These are phyloP conservation scores for Trichoderma sp. DNA, from an alignment of 2,329 filamentous ascomycete species.

Conservation along the genomic window DNA sequence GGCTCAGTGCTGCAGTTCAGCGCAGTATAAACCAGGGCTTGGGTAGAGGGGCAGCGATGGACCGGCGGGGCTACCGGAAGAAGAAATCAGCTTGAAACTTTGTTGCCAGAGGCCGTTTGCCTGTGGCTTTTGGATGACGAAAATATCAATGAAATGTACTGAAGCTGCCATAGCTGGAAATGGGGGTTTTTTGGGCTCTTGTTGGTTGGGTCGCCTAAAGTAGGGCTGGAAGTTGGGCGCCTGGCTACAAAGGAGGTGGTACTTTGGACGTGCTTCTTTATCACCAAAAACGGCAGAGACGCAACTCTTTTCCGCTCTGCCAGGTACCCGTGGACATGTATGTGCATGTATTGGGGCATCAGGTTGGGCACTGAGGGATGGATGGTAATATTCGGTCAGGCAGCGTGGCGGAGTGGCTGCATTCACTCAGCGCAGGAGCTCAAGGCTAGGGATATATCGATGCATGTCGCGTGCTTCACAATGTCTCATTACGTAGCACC, in stretches of 20 bases:
- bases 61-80: conserved; percentile 10
- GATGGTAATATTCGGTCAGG: neutral
- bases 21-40: neutral
- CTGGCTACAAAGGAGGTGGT: neutral
- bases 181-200: neutral
- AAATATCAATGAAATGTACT: neutral
- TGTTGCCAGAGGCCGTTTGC: neutral
- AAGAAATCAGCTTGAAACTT: neutral
- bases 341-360: neutral
- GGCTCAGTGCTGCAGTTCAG: neutral
- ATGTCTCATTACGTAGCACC: neutral
- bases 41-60: neutral
- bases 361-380: neutral
- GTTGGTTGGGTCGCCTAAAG: neutral
- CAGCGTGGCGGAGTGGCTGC: neutral
- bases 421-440: neutral
- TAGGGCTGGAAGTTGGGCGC: neutral
- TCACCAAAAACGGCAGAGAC: neutral
- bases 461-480: neutral
- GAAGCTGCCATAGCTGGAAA: neutral
- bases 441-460: neutral
- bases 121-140: conserved; percentile 1
- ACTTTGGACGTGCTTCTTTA: too few species aligned
- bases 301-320: neutral
- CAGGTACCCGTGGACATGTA: neutral